Percentiles rank a stretch among this genome's conserved stretches.
Conservation (phyloP, 352 stramenopile species). For the Globisporangium radiosum region DNA sequence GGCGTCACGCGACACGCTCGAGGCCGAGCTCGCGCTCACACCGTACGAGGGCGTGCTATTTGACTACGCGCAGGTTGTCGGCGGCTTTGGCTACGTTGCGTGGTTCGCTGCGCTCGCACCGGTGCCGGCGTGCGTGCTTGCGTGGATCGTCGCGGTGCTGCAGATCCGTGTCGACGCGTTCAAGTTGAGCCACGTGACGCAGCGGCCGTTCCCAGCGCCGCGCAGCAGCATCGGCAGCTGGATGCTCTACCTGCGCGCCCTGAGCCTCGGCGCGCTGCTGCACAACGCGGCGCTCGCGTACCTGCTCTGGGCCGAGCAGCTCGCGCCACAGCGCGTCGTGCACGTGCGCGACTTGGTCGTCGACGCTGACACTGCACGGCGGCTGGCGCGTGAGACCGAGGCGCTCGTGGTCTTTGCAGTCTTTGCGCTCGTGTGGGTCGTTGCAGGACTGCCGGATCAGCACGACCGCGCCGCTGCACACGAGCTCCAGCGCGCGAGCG, state of each 20-base stretch:
- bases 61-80: constrained; percentile 67
- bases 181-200: constrained; percentile 49
- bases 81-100: constrained; percentile 53
- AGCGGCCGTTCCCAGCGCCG: constrained; percentile 53
- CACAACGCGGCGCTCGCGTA: constrained; percentile 39
- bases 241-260: constrained; percentile 44
- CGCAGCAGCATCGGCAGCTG: constrained; percentile 54
- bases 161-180: constrained; percentile 62
- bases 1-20: constrained; percentile 10
- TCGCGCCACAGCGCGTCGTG: constrained; percentile 7
- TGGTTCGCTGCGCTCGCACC: constrained; percentile 58
- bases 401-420: constrained; percentile 28
- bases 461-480: constrained; percentile 26
- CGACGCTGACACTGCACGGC: neutral
- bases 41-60: constrained; percentile 67
- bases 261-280: constrained; percentile 40
- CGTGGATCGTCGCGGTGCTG: constrained; percentile 43
- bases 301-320: constrained; percentile 21
- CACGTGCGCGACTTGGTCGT: constrained; percentile 20
- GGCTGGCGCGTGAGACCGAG: constrained; percentile 21
- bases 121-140: constrained; percentile 21
- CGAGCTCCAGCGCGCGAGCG: constrained; percentile 15
- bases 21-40: constrained; percentile 33
- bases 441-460: constrained; percentile 26
- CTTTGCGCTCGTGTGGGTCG: constrained; percentile 27